phyloP scores from a whole-genome alignment of 257 asterid species.

The Forsythia suspensa region DNA sequence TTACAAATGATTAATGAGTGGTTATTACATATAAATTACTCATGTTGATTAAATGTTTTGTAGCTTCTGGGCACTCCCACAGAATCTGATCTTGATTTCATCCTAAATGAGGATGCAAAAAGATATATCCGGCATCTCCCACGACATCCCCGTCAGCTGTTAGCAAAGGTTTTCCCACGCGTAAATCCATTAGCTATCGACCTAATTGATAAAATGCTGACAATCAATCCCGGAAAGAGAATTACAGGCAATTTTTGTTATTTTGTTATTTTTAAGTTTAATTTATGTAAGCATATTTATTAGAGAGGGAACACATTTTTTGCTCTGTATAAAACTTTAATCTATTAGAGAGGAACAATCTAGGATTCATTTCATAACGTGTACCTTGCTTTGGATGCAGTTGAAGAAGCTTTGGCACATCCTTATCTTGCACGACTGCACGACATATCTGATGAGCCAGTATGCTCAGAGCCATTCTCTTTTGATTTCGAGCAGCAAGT shows the following conservation, averaged over 20 bases:
- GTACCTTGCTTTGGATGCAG: constrained; percentile 35
- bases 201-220: constrained; percentile 85
- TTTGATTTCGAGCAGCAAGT: constrained; percentile 78
- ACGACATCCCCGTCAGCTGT: constrained; percentile 66
- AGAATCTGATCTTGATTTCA: constrained; percentile 73
- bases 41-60: neutral
- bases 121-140: constrained; percentile 92
- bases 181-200: constrained; percentile 84
- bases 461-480: constrained; percentile 61
- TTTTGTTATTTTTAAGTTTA: neutral
- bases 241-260: constrained; percentile 58
- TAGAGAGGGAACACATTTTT: too few species aligned
- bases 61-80: constrained; percentile 95
- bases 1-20: neutral
- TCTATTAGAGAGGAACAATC: too few species aligned
- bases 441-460: constrained; percentile 79
- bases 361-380: neutral
- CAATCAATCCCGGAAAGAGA: constrained; percentile 77
- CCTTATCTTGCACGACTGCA: constrained; percentile 82
- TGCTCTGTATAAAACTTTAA: too few species aligned
- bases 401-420: constrained; percentile 83
- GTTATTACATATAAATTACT: neutral
- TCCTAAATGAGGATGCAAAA: constrained; percentile 76
- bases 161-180: constrained; percentile 70
- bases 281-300: too few species aligned